Evolutionary conservation across 495 filamentous ascomycete species (phyloP).

Genomic region (Penicillium simplicissimum): DNA sequence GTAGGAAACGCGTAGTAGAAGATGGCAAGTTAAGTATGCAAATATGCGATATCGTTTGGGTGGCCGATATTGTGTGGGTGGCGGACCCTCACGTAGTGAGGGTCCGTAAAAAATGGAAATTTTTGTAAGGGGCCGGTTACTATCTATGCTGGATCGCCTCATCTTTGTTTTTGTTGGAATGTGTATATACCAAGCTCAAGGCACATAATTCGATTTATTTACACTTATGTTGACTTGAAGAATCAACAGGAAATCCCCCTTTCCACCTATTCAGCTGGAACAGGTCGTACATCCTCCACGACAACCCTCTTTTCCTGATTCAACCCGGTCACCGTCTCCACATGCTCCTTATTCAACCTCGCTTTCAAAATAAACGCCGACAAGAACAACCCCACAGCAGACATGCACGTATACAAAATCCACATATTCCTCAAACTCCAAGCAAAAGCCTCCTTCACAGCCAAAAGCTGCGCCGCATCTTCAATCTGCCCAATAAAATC

Average conservation of each 20-base stretch:
- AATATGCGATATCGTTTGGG: no score
- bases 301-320: conserved; percentile 26
- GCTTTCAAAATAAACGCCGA: conserved; percentile 55
- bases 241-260: neutral
- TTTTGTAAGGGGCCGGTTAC: no score
- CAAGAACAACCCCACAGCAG: conserved; percentile 49
- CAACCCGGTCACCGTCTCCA: conserved; percentile 56
- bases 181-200: conserved; percentile 2
- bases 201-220: neutral
- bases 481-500: conserved; percentile 43
- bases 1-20: no score
- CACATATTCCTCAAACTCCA: conserved; percentile 63
- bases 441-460: conserved; percentile 56
- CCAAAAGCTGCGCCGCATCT: conserved; percentile 45
- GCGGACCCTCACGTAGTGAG: no score
- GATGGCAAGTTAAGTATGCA: no score
- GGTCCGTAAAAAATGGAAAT: no score
- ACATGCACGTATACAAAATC: conserved; percentile 59
- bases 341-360: conserved; percentile 57
- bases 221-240: neutral
- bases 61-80: no score
- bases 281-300: conserved; percentile 9
- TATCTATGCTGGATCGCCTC: neutral
- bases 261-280: neutral
- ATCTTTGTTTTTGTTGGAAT: neutral